A percentile compares a stretch with the other conserved stretches of the same genome.
Conservation (phyloP, 768 basidiomycete species). For the Baorangia bicolor region DNA sequence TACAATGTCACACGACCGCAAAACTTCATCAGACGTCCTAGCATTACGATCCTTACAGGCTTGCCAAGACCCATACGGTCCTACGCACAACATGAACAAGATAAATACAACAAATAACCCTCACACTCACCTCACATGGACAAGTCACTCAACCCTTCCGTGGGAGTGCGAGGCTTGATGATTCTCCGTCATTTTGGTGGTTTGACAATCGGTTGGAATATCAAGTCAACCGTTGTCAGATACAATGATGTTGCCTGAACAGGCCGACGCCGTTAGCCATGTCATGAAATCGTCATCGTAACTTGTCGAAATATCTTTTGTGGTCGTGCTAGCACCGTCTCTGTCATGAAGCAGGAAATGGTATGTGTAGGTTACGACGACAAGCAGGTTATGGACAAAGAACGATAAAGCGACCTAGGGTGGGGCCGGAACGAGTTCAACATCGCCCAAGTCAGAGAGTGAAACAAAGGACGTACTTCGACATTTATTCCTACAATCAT, state of each 20-base stretch:
- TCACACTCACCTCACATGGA: background rate
- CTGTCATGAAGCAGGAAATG: slow-evolving; percentile 4
- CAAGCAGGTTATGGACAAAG: slow-evolving; percentile 22
- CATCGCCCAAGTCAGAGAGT: background rate
- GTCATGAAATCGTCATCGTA: slow-evolving; percentile 21
- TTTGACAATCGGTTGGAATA: background rate
- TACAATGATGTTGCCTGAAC: background rate
- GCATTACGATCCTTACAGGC: no score
- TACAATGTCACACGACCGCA: no score
- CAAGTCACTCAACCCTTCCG: background rate
- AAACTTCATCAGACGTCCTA: no score
- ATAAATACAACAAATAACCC: background rate
- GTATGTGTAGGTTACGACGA: slow-evolving; percentile 20
- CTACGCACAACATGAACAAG: no score
- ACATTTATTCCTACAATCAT: slow-evolving; percentile 15
- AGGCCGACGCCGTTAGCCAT: background rate
- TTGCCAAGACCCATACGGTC: no score
- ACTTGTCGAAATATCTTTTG: background rate
- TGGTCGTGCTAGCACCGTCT: background rate
- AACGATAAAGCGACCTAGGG: no score
- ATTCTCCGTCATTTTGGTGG: background rate
- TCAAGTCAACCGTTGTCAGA: slow-evolving; percentile 12
- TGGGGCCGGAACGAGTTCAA: background rate
- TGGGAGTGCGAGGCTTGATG: background rate
- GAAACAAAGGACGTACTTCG: slow-evolving; percentile 10